A percentile compares a stretch with the other conserved stretches of the same genome.
Evolutionary conservation across 371 early-diverging fungal species (phyloP).

Genomic region (Chytridiales sp.): DNA sequence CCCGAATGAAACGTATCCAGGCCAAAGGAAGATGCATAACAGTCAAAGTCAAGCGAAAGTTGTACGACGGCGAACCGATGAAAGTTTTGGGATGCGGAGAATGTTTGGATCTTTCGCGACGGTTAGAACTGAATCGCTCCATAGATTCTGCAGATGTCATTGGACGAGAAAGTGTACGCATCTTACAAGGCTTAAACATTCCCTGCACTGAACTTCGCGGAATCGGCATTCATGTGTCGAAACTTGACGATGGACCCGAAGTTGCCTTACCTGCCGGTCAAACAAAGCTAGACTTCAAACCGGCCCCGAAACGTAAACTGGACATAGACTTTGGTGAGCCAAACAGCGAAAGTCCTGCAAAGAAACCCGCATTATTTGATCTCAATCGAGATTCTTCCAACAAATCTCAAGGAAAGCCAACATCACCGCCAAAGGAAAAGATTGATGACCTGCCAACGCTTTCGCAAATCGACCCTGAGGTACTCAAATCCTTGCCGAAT

Average conservation of each 20-base stretch:
- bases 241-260: conserved; percentile 9
- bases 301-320: not conserved
- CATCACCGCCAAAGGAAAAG: not conserved
- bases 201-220: conserved; percentile 35
- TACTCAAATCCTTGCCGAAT: conserved; percentile 18
- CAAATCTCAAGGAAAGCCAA: not conserved
- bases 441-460: conserved; percentile 5
- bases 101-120: conserved; percentile 29
- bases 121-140: too few species aligned
- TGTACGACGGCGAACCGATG: conserved; percentile 45
- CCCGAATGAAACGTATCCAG: conserved; percentile 18
- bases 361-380: not conserved
- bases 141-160: not conserved
- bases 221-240: conserved; percentile 33
- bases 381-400: conserved; percentile 5
- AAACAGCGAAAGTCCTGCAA: not conserved
- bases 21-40: conserved; percentile 35
- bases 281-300: conserved; percentile 1
- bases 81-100: conserved; percentile 45
- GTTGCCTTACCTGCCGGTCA: not conserved
- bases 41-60: conserved; percentile 38
- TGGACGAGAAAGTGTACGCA: conserved; percentile 2
- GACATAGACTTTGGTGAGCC: not conserved
- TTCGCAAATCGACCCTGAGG: conserved; percentile 32
- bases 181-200: conserved; percentile 23